A percentile compares a stretch with the other conserved stretches of the same genome.
Evolutionary conservation across 2,329 filamentous ascomycete species (phyloP).

Genomic region (Metarhizium anisopliae): DNA sequence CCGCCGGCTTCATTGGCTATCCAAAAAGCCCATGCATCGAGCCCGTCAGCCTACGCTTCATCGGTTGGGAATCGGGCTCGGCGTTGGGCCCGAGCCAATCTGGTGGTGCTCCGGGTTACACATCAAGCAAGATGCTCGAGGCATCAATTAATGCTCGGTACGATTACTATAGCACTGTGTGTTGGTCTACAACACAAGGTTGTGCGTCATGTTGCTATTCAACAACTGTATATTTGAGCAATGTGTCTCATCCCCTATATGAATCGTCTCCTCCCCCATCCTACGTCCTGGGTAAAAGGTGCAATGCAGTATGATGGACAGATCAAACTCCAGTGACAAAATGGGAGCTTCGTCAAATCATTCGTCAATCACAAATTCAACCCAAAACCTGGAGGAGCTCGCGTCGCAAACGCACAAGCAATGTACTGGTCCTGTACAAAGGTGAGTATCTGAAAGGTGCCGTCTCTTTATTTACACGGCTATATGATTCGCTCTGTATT

Average conservation of each 20-base stretch:
- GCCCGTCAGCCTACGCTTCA: background rate
- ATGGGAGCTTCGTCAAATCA: background rate
- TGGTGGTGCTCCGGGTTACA: too few species aligned
- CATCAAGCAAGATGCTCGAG: too few species aligned
- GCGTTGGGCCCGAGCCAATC: too few species aligned
- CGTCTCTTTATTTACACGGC: background rate
- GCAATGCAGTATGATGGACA: background rate
- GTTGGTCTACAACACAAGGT: too few species aligned
- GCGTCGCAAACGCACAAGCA: background rate
- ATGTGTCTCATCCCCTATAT: too few species aligned
- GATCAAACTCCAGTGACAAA: background rate
- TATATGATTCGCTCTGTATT: background rate
- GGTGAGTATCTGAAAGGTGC: background rate
- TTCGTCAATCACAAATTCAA: background rate
- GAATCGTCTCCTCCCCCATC: too few species aligned
- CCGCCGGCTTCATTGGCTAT: background rate
- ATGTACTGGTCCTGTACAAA: background rate
- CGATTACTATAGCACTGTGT: too few species aligned
- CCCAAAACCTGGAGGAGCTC: background rate
- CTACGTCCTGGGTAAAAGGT: background rate
- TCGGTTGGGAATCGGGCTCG: background rate
- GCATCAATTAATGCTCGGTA: too few species aligned
- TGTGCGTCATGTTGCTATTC: too few species aligned
- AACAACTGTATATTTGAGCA: too few species aligned
- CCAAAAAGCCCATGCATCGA: background rate